Evolutionary conservation across 257 asterid species (phyloP).

Genomic region (Gentiana dahurica): DNA sequence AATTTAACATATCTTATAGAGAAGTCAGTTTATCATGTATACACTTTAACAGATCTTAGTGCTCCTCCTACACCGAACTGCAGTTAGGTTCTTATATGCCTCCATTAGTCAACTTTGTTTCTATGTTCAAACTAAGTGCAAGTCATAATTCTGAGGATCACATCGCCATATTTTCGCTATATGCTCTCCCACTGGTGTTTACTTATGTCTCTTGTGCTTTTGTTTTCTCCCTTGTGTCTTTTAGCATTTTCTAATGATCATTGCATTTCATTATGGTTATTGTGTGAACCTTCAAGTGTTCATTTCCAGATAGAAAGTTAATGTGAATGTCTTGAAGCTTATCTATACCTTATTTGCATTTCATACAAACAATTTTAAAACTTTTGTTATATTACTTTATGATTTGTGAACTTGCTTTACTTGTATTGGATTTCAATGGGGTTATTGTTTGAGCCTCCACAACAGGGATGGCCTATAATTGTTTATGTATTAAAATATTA

Average conservation of each 20-base stretch:
- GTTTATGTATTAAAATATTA: not conserved
- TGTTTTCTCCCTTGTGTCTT: not conserved
- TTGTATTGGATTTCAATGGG: not conserved
- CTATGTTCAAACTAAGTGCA: too few species aligned
- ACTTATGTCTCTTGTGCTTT: too few species aligned
- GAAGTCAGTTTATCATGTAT: too few species aligned
- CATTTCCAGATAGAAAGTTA: not conserved
- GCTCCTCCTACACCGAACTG: too few species aligned
- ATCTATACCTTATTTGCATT: not conserved
- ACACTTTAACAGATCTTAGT: too few species aligned
- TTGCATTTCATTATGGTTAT: not conserved
- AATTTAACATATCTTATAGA: too few species aligned
- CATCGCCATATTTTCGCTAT: too few species aligned
- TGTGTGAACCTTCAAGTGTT: not conserved
- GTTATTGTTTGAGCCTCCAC: not conserved
- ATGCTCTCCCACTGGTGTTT: too few species aligned
- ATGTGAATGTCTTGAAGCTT: not conserved
- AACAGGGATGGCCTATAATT: not conserved
- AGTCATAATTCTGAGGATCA: too few species aligned
- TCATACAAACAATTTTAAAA: too few species aligned
- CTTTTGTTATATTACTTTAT: not conserved
- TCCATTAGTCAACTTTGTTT: too few species aligned
- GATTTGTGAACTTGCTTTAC: not conserved
- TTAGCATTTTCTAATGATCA: not conserved
- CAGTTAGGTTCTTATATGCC: too few species aligned